Evolutionary conservation across 371 early-diverging fungal species (phyloP).

Genomic region (Rhizopus sp.): DNA sequence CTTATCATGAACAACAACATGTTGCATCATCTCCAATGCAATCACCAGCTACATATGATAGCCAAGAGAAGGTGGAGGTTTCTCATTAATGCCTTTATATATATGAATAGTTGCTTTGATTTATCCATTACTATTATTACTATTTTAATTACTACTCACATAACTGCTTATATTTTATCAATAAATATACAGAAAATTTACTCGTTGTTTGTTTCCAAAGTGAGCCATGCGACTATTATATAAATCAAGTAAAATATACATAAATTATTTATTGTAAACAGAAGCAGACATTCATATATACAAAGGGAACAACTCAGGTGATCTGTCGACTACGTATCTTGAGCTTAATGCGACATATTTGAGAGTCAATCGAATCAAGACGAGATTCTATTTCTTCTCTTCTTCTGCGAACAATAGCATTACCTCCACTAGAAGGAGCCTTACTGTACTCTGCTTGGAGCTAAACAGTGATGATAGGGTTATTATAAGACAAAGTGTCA

Average conservation of each 20-base stretch:
- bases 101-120: too few species aligned
- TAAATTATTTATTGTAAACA: conserved; percentile 2
- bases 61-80: neutral
- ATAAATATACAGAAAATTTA: too few species aligned
- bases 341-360: conserved; percentile 47
- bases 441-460: conserved; percentile 52
- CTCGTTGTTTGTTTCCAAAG: neutral
- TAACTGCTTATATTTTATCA: neutral
- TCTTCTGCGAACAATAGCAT: conserved; percentile 52
- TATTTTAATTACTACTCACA: too few species aligned
- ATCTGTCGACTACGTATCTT: conserved; percentile 29
- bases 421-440: conserved; percentile 58
- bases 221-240: neutral
- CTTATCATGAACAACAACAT: neutral
- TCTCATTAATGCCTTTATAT: neutral
- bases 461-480: neutral
- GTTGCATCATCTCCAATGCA: neutral
- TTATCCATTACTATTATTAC: too few species aligned
- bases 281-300: neutral
- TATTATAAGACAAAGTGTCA: neutral
- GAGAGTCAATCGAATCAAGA: conserved; percentile 47
- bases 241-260: neutral
- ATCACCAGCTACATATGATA: neutral
- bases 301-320: conserved; percentile 11
- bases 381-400: conserved; percentile 58